Evolutionary conservation across 2,329 filamentous ascomycete species (phyloP), one percentile per base, ranked within the genome.

Genomic region (Neopestalotiopsis clavispora): DNA sequence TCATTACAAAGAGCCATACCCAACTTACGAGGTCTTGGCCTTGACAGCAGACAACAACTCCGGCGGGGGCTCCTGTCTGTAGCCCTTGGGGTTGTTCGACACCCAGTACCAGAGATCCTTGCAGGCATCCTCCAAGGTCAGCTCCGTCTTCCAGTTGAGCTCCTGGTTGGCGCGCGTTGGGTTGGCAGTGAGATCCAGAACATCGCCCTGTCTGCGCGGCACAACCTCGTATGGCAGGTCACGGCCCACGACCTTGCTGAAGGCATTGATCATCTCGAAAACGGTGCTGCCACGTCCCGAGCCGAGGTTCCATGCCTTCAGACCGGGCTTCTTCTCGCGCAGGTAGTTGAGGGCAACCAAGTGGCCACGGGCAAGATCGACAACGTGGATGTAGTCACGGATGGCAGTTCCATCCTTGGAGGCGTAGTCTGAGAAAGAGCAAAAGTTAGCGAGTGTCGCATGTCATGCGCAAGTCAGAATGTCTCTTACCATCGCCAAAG

Each of bases 91-190:
- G 84, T 98, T 98, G 84, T 98, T 98, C 84, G 92, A 87, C 17
- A 97, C 97, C 96, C 96, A 99, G 78, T 90, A 91, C 96, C 96
- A 99, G 73, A 99, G 86, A 81, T 99, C 94, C 74, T 91, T 90
- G 80, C 96, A 99, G 32, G 95, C 95, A 80, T 97, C 90, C 84
- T 98, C 95, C 79, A 99, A 90, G 23, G 93, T 95, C 69, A 92
- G 86, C 84, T 97, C 89, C 1, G 96, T 95, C 86, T 95, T 95
- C 96, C 96, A 99, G 72, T 90, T 86, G 67, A 99, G 87, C 84
- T 99, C 96, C 79, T 89, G 84, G 83, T 97, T 97, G 66, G 96
- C 96, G 49, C 94, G 89, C 3, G 89, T 87, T 13, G 96, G 93
- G 82, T 98, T 97, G 73, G 96, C 94, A 28, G 96, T 99, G 61